Evolutionary conservation across 106 monocot genomes (phyloP), one percentile per base, ranked within the genome.

Genomic region (Triglochin maritima): DNA sequence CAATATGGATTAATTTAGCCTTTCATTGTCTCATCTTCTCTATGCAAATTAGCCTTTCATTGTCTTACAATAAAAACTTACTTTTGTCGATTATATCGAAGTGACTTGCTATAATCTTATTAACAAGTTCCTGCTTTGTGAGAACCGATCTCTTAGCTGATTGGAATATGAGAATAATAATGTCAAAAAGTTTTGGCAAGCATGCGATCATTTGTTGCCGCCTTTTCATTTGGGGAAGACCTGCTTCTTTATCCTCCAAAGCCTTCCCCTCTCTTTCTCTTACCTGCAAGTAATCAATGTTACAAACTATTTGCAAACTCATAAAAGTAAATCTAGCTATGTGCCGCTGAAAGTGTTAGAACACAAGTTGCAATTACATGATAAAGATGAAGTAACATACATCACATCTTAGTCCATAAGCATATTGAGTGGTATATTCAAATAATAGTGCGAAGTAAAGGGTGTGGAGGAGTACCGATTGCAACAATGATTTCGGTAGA

Each of bases 91-190:
- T 71, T 50, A 92, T 78, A 51, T 75, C 92, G 15, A 52, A 56
- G 59, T 83, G 78, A 50, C 75, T 77, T 43, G 82, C 43, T 68
- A 89, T 73, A 67, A 98, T 82, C 79, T 92, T 92, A 70, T 89
- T 67, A 7, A 98, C 59, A 6, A 98, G 80, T 47, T 92, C 88
- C 64, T 88, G 84, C 76, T 84, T 98, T 51, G 92, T 86, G 62
- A 98, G 77, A 46, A 81, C 71, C 6, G 98, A 84, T 60, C 81
- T 61, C 3, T 75, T 76, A n/a, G 71, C 53, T 59, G 86, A 81
- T 61, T 88, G 92, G 61, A 84, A 86, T 66, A 89, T 74, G 17
- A 92, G 84, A 65, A 80, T 77, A 48, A 98, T 84, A 42, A 73
- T 79, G 62, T 92, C 80, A 66, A 98, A 92, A 44, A 82, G 80